Base-by-base conservation (phyloP, 1,139 yeast species). In the Geotrichum fermentans region DNA sequence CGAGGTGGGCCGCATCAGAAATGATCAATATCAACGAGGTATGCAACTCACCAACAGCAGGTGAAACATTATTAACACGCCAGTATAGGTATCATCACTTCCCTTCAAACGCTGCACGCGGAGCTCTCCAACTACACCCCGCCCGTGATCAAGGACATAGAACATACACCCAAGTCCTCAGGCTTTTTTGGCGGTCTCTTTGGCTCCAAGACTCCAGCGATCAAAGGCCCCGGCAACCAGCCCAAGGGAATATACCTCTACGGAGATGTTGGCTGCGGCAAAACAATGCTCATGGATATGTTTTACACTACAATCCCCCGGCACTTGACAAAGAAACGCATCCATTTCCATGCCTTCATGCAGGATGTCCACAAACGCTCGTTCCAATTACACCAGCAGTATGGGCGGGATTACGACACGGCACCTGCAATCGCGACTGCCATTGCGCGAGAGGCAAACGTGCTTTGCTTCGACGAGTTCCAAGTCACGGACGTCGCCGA, bases 211-310 rank as follows among this genome's bases (percentile, higher is more conserved):
- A 20, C 45, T 14, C 21, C 49, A 5, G 16, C 22, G 16, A 29
- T 21, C 21, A 38, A 44, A 10, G 48, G 47, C 22, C 40, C 50
- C 28, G 51, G 56, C 28, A 47, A 45, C 77, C 65, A 61, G 32
- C 95, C 89, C 2, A 73, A 77, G 58, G 98, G 98, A 1, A 83
- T 92, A 14, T 92, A 92, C 63, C 73, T 92, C 24, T 92, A 87
- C 66, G 98, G 98, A 17, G 98, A 92, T 65, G 98, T 92, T 40
- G 98, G 98, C 3, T 89, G 97, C 68, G 98, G 98, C 8, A 92
- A 92, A 64, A 92, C 98, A 4, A 92, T 92, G 97, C 73, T 92
- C 55, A 90, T 92, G 97, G 98, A 92, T 67, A 73, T 92, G 59
- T 92, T 92, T 61, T 92, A 89, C 67, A 72, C 78, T 20, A 87